Conservation (phyloP, 2,329 filamentous ascomycete genomes). For the Aureobasidium mangrovei region DNA sequence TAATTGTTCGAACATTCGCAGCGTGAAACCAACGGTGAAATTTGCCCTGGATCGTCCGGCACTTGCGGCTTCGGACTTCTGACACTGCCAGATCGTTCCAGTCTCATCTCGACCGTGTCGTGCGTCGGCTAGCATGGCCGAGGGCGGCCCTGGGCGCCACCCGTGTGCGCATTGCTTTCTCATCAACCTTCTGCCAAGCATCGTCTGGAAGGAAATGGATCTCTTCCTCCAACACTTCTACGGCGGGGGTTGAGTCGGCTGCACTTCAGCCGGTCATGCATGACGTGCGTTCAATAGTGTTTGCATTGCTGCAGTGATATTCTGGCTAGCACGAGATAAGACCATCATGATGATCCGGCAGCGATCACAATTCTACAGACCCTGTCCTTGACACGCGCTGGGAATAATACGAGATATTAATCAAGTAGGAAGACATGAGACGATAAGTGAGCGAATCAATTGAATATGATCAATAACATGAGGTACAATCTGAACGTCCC, state of each 20-base stretch:
- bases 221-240: neutral
- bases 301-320: too few relatives aligned
- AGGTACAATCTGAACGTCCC: neutral
- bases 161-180: neutral
- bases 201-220: neutral
- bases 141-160: too few relatives aligned
- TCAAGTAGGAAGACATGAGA: too few relatives aligned
- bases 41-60: neutral
- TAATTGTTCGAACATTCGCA: neutral
- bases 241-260: too few relatives aligned
- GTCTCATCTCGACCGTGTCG: conserved; percentile 9
- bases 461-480: neutral
- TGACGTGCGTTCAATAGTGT: neutral
- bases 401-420: neutral
- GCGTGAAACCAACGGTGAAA: neutral
- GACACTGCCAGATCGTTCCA: conserved; percentile 12
- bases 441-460: neutral
- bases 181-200: neutral
- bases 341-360: neutral
- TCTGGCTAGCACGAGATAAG: neutral
- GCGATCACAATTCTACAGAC: neutral
- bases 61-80: neutral
- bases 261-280: neutral
- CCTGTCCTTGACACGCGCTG: neutral
- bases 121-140: too few relatives aligned